These are phyloP conservation scores for Talaromyces islandicus DNA, from an alignment of 2,329 filamentous ascomycete genomes.

Conservation along the genomic window DNA sequence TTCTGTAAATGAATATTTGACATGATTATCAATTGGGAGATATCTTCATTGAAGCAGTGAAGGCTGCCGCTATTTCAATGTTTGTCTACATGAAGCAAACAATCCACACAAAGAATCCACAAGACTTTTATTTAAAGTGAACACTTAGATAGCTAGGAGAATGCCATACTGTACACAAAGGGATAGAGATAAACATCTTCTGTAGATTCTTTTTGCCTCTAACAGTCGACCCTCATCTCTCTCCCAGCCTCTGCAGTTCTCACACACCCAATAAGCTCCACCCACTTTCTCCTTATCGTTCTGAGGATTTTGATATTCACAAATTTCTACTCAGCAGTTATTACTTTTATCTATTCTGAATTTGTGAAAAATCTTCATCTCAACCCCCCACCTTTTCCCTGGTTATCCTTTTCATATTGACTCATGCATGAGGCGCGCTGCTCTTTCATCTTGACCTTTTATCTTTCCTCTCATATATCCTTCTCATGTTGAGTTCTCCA, in stretches of 20 bases:
- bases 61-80: no score
- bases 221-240: background rate
- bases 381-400: no score
- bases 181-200: background rate
- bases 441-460: no score
- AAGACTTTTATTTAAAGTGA: background rate
- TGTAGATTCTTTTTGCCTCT: no score
- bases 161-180: background rate
- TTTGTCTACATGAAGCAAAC: background rate
- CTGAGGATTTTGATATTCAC: no score
- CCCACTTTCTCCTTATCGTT: background rate
- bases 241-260: background rate
- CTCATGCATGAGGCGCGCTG: no score
- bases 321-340: no score
- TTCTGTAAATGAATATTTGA: background rate
- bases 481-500: no score
- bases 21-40: background rate
- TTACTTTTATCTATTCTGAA: no score
- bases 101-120: background rate
- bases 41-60: background rate
- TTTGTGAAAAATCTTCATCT: no score
- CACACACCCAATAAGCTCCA: background rate
- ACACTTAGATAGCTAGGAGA: background rate
- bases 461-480: no score
- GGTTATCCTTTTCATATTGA: no score